These are phyloP conservation scores for Colletotrichum chrysophilum DNA, from an alignment of 2,329 filamentous ascomycete species.

Conservation along the genomic window DNA sequence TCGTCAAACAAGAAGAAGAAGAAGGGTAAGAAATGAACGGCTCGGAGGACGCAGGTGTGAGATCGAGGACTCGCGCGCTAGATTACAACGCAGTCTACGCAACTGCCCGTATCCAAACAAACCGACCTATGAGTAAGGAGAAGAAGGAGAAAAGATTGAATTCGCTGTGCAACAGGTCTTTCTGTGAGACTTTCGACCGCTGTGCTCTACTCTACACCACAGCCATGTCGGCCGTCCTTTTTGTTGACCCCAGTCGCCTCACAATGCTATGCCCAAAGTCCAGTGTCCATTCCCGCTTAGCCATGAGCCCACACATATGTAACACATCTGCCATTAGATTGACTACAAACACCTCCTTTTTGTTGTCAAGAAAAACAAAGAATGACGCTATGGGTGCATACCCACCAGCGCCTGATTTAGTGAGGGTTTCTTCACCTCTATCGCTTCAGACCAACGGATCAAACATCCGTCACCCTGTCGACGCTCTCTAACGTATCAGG, in stretches of 20 bases:
- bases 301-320: conserved; percentile 6
- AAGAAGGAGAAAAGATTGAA: neutral
- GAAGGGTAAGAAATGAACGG: conserved; percentile 56
- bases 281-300: conserved; percentile 15
- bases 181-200: neutral
- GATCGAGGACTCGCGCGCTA: neutral
- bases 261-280: conserved; percentile 12
- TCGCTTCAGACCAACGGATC: neutral
- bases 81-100: neutral
- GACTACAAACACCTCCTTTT: neutral
- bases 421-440: neutral
- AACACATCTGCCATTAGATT: conserved; percentile 8
- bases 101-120: neutral
- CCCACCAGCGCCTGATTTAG: neutral
- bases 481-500: neutral
- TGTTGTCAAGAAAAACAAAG: conserved; percentile 3
- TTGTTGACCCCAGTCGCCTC: neutral
- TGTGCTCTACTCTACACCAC: neutral
- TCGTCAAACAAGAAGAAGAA: conserved; percentile 55
- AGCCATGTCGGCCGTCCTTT: neutral
- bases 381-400: neutral
- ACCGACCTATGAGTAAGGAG: neutral
- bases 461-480: neutral
- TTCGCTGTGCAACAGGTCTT: neutral
- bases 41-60: neutral